These are phyloP conservation scores for Stramenopiles sp. DNA, from an alignment of 352 stramenopile genomes.

Conservation along the genomic window DNA sequence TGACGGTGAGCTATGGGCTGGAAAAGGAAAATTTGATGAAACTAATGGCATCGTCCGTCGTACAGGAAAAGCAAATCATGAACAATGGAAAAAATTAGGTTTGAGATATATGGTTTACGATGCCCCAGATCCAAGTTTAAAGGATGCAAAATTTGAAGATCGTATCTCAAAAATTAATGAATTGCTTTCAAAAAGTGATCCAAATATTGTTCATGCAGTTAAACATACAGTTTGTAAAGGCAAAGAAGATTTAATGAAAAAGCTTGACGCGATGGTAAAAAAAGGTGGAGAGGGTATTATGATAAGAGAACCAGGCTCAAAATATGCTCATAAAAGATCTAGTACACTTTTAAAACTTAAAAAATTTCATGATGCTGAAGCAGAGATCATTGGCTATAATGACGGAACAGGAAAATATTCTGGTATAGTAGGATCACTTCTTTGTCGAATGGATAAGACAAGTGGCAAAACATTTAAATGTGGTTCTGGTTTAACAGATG, in stretches of 20 bases:
- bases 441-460: slow-evolving; percentile 31
- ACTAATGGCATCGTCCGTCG: slow-evolving; percentile 24
- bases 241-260: slow-evolving; percentile 28
- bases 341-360: slow-evolving; percentile 47
- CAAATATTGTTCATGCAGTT: background rate
- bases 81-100: slow-evolving; percentile 21
- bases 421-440: slow-evolving; percentile 33
- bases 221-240: slow-evolving; percentile 15
- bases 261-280: slow-evolving; percentile 35
- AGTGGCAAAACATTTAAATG: slow-evolving; percentile 43
- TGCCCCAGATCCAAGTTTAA: slow-evolving; percentile 23
- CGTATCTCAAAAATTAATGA: slow-evolving; percentile 15
- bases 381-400: slow-evolving; percentile 36
- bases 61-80: background rate
- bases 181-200: background rate
- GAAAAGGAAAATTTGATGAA: slow-evolving; percentile 35
- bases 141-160: slow-evolving; percentile 33
- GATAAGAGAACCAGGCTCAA: slow-evolving; percentile 34
- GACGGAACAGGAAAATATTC: slow-evolving; percentile 41
- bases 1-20: slow-evolving; percentile 45
- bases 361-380: slow-evolving; percentile 43
- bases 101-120: slow-evolving; percentile 48
- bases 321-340: slow-evolving; percentile 30
- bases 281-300: slow-evolving; percentile 42
- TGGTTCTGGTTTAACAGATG: slow-evolving; percentile 36